Conservation (phyloP, 352 stramenopile species). For the Phytophthora aleatoria region DNA sequence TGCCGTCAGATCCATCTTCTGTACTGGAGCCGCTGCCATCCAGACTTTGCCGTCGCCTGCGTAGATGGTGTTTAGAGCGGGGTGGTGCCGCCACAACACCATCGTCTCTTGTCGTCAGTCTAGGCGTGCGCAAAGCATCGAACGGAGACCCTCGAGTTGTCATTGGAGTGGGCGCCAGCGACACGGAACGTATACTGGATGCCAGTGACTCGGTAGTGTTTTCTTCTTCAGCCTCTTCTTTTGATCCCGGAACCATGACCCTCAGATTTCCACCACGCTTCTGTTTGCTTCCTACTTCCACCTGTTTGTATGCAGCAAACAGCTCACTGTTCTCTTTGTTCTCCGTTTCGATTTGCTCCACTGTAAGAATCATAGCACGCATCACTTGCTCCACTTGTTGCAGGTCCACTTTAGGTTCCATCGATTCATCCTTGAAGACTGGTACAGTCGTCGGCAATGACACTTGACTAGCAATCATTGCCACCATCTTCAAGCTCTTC, state of each 20-base stretch:
- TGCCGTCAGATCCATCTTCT: conserved; percentile 59
- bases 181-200: conserved; percentile 57
- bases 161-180: conserved; percentile 39
- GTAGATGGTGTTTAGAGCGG: conserved; percentile 39
- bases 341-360: conserved; percentile 34
- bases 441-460: conserved; percentile 2
- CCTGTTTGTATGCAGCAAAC: conserved; percentile 23
- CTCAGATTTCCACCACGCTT: conserved; percentile 9
- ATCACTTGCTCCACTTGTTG: conserved; percentile 36
- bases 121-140: conserved; percentile 8
- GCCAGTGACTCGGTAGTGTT: conserved; percentile 52
- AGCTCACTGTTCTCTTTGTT: conserved; percentile 6
- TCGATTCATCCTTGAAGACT: conserved; percentile 13
- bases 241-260: conserved; percentile 13
- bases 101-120: conserved; percentile 14
- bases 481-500: conserved; percentile 4
- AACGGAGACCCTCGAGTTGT: conserved; percentile 10
- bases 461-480: background rate
- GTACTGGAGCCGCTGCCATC: conserved; percentile 70
- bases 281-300: conserved; percentile 6
- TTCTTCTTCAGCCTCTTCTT: conserved; percentile 33
- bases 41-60: conserved; percentile 51
- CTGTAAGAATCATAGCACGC: conserved; percentile 27
- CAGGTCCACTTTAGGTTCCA: conserved; percentile 2
- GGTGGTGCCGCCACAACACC: conserved; percentile 1